A percentile compares a stretch with the other conserved stretches of the same genome.
Conservation (phyloP, 202 grass and related monocot genomes). For the Zizania palustris region DNA sequence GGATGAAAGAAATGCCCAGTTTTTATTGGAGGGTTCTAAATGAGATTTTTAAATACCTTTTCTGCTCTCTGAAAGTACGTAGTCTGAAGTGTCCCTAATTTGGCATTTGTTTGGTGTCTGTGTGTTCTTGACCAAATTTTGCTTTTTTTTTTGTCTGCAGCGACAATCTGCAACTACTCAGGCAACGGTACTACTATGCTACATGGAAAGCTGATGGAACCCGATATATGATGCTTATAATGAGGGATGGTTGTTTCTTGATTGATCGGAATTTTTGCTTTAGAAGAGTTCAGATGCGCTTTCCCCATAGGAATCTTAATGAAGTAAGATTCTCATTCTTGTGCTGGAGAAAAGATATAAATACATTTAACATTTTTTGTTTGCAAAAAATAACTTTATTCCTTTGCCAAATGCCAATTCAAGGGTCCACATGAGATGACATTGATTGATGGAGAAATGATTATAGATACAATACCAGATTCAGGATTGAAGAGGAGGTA, state of each 20-base stretch:
- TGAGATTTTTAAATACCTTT: neutral
- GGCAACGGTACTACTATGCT: slow-evolving; percentile 94
- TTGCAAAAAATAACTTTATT: slow-evolving; percentile 27
- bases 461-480: slow-evolving; percentile 91
- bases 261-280: slow-evolving; percentile 93
- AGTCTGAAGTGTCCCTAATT: slow-evolving; percentile 3
- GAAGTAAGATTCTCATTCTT: slow-evolving; percentile 49
- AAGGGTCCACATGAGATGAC: slow-evolving; percentile 82
- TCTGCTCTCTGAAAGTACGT: neutral
- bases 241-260: slow-evolving; percentile 83
- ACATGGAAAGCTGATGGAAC: slow-evolving; percentile 99
- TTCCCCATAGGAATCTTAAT: slow-evolving; percentile 65
- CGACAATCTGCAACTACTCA: slow-evolving; percentile 92
- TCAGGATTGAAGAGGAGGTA: slow-evolving; percentile 92
- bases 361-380: neutral
- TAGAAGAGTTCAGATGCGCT: slow-evolving; percentile 95
- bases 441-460: slow-evolving; percentile 99
- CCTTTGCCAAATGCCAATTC: slow-evolving; percentile 37
- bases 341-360: slow-evolving; percentile 35
- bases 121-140: slow-evolving; percentile 30
- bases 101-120: neutral
- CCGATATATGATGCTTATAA: slow-evolving; percentile 99
- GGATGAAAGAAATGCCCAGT: neutral
- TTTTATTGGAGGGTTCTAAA: neutral
- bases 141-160: slow-evolving; percentile 50